These are phyloP conservation scores for Prototheca cutis DNA, from an alignment of 163 green algal genomes.

Conservation along the genomic window DNA sequence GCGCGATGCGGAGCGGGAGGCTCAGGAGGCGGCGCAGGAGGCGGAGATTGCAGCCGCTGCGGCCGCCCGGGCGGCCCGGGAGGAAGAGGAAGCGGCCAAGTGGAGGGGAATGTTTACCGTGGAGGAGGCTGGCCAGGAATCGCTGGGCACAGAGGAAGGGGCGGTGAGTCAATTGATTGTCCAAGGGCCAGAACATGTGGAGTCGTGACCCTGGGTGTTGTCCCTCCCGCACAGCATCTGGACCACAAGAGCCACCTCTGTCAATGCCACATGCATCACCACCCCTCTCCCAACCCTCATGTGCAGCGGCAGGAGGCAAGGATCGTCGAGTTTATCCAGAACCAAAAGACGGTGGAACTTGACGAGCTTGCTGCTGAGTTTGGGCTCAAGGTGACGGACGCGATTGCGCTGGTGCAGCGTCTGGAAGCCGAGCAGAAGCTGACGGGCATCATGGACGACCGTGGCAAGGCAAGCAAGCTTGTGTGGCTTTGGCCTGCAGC, in stretches of 20 bases:
- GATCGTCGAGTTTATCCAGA: conserved; percentile 59
- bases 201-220: too few relatives aligned
- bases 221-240: too few relatives aligned
- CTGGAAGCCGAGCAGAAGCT: conserved; percentile 68
- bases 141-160: conserved; percentile 34
- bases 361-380: conserved; percentile 87
- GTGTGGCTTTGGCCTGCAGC: neutral
- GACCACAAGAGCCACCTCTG: too few relatives aligned
- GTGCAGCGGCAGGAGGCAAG: conserved; percentile 42
- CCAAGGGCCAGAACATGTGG: too few relatives aligned
- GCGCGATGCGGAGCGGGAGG: conserved; percentile 57
- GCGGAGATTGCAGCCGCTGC: conserved; percentile 41
- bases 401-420: conserved; percentile 58
- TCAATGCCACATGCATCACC: too few relatives aligned
- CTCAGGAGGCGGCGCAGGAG: conserved; percentile 45
- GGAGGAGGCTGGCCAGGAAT: conserved; percentile 47
- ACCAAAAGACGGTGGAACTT: conserved; percentile 75
- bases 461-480: conserved; percentile 62
- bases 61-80: conserved; percentile 38
- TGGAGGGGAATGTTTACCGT: conserved; percentile 80
- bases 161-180: conserved; percentile 16
- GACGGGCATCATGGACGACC: conserved; percentile 91
- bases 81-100: conserved; percentile 72
- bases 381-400: conserved; percentile 52
- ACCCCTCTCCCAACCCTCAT: too few relatives aligned